phyloP scores from a whole-genome alignment of 192 early-diverging fungal genomes.

The Backusella parvicylindrica region DNA sequence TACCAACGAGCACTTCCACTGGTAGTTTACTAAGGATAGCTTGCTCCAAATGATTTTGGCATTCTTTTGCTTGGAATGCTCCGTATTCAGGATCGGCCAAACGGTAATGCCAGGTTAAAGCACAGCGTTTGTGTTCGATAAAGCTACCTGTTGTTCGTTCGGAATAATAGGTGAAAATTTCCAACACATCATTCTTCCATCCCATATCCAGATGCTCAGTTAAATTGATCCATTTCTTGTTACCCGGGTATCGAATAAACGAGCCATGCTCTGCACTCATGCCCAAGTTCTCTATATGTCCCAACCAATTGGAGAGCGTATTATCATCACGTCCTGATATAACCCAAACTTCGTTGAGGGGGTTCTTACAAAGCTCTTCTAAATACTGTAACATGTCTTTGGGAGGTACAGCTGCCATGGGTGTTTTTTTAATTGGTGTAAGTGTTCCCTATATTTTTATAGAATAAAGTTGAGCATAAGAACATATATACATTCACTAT shows the following conservation, averaged over 20 bases:
- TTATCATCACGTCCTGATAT: slow-evolving; percentile 90
- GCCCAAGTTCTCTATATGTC: slow-evolving; percentile 71
- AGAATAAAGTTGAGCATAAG: not conserved
- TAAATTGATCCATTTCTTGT: slow-evolving; percentile 72
- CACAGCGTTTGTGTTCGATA: slow-evolving; percentile 89
- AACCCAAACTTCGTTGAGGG: slow-evolving; percentile 82
- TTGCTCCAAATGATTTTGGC: slow-evolving; percentile 92
- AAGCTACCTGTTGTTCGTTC: slow-evolving; percentile 94
- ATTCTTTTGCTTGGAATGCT: slow-evolving; percentile 96
- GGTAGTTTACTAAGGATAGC: slow-evolving; percentile 90
- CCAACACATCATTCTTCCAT: slow-evolving; percentile 92
- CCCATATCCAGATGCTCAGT: slow-evolving; percentile 74
- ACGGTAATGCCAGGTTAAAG: slow-evolving; percentile 97
- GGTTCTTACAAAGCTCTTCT: slow-evolving; percentile 63
- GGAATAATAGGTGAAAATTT: slow-evolving; percentile 93
- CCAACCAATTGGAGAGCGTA: slow-evolving; percentile 82
- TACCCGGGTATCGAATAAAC: slow-evolving; percentile 82
- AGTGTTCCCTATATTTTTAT: slow-evolving; percentile 74
- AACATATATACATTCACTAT: not conserved
- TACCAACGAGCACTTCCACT: slow-evolving; percentile 91
- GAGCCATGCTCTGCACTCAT: slow-evolving; percentile 94
- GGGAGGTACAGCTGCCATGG: slow-evolving; percentile 77
- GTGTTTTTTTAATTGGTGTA: slow-evolving; percentile 85
- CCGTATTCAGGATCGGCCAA: slow-evolving; percentile 94
- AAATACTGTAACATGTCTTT: slow-evolving; percentile 79